These are phyloP conservation scores for Pochonia chlamydosporia DNA, from an alignment of 2,329 filamentous ascomycete genomes.

Conservation along the genomic window DNA sequence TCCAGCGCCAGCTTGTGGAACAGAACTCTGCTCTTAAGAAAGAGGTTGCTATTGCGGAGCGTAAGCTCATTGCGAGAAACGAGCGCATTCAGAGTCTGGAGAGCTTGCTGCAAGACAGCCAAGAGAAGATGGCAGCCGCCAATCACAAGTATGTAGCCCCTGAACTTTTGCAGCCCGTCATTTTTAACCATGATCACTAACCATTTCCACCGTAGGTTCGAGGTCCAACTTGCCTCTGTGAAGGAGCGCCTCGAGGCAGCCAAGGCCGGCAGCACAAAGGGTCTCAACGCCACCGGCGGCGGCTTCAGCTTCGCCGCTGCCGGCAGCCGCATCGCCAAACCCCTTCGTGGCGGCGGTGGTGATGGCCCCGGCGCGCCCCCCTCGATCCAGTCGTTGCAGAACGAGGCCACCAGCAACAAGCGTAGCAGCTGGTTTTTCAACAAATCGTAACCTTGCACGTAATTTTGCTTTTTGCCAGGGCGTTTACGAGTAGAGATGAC, in stretches of 20 bases:
- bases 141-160: slow-evolving; percentile 78
- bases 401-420: slow-evolving; percentile 52
- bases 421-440: slow-evolving; percentile 72
- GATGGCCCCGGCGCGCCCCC: slow-evolving; percentile 45
- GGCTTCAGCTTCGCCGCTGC: slow-evolving; percentile 66
- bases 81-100: slow-evolving; percentile 95
- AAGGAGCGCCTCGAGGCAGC: slow-evolving; percentile 96
- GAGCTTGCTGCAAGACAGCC: slow-evolving; percentile 86
- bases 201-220: slow-evolving; percentile 59
- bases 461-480: slow-evolving; percentile 1
- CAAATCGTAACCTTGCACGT: slow-evolving; percentile 37
- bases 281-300: slow-evolving; percentile 61
- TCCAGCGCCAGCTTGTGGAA: slow-evolving; percentile 95
- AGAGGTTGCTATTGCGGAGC: slow-evolving; percentile 96
- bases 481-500: slow-evolving; percentile 8
- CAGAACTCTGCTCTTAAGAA: slow-evolving; percentile 98
- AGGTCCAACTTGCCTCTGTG: slow-evolving; percentile 91
- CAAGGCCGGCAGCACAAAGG: slow-evolving; percentile 85
- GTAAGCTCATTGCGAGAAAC: slow-evolving; percentile 92
- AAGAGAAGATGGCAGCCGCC: slow-evolving; percentile 95
- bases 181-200: neutral
- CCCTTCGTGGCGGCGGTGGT: slow-evolving; percentile 55
- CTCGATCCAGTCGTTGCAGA: slow-evolving; percentile 52
- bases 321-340: slow-evolving; percentile 64
- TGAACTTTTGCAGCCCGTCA: neutral